Percentiles rank a stretch among this genome's conserved stretches.
Conservation (phyloP, 2,329 filamentous ascomycete genomes). For the Ophiocordyceps sinensis region DNA sequence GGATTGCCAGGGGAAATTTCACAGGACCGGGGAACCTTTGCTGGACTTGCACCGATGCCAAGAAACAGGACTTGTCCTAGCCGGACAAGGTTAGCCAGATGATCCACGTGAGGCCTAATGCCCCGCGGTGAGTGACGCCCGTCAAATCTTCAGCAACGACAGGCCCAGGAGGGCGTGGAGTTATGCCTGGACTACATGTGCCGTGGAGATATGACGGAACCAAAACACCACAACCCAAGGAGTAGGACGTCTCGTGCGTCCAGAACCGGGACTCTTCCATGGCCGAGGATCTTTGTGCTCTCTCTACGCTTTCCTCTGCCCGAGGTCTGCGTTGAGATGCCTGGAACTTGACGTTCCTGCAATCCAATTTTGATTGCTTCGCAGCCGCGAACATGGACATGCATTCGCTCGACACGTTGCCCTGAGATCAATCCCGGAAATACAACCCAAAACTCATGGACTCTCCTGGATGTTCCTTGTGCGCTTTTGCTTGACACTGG, state of each 20-base stretch:
- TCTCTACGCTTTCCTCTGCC: not conserved
- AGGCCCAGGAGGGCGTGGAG: not conserved
- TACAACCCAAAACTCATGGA: not conserved
- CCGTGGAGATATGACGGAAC: not conserved
- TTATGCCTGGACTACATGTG: not conserved
- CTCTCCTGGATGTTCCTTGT: not conserved
- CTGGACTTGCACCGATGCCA: not conserved
- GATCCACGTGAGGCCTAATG: not conserved
- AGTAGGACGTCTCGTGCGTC: not conserved
- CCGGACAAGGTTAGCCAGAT: conserved; percentile 3
- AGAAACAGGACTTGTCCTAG: conserved; percentile 5
- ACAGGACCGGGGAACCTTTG: conserved; percentile 1
- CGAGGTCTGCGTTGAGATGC: conserved; percentile 1
- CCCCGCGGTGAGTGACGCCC: not conserved
- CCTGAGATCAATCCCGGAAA: not conserved
- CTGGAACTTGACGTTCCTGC: conserved; percentile 6
- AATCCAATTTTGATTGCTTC: conserved; percentile 11
- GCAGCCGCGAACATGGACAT: conserved; percentile 6
- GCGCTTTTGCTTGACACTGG: not conserved
- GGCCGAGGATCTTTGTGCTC: not conserved
- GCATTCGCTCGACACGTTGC: not conserved
- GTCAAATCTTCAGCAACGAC: not conserved
- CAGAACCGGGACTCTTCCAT: not conserved
- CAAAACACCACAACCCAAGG: not conserved
- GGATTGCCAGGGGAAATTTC: not conserved